These are phyloP conservation scores for Malassezia restricta DNA, from an alignment of 1,284 basidiomycete species.

Conservation along the genomic window DNA sequence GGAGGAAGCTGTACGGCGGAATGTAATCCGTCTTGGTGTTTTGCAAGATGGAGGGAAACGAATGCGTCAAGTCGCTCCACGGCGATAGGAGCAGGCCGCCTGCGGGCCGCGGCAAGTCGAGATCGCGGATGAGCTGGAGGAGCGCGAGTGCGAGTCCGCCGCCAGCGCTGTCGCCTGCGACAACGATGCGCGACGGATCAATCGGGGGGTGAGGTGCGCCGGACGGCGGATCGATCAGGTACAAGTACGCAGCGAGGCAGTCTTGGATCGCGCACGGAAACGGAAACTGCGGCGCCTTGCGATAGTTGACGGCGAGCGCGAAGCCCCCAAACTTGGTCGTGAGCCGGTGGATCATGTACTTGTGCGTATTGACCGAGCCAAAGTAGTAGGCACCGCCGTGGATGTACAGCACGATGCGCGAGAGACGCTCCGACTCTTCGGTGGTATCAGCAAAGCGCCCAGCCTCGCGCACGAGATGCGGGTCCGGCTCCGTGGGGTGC, in stretches of 20 bases:
- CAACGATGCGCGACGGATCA: slow-evolving; percentile 65
- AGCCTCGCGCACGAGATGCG: not conserved
- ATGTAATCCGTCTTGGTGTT: slow-evolving; percentile 69
- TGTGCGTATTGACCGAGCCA: slow-evolving; percentile 51
- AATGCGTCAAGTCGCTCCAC: slow-evolving; percentile 89
- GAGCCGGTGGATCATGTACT: slow-evolving; percentile 47
- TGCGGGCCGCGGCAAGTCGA: slow-evolving; percentile 66
- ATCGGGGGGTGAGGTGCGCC: slow-evolving; percentile 57
- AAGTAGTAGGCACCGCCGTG: slow-evolving; percentile 49
- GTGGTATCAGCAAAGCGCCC: slow-evolving; percentile 11
- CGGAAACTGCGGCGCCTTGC: slow-evolving; percentile 50
- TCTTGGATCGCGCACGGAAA: slow-evolving; percentile 92
- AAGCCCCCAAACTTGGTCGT: slow-evolving; percentile 48
- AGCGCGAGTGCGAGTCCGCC: slow-evolving; percentile 74
- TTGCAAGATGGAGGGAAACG: slow-evolving; percentile 72
- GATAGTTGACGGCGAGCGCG: slow-evolving; percentile 47
- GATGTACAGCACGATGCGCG: slow-evolving; percentile 40
- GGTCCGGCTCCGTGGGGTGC: slow-evolving; percentile 20
- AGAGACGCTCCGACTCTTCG: slow-evolving; percentile 37
- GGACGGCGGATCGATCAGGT: slow-evolving; percentile 60
- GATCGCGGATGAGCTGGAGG: slow-evolving; percentile 81
- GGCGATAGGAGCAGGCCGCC: slow-evolving; percentile 40
- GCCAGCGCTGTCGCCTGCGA: slow-evolving; percentile 83
- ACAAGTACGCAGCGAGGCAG: slow-evolving; percentile 67
- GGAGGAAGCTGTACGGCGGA: slow-evolving; percentile 46